A percentile compares a stretch with the other conserved stretches of the same genome.
phyloP scores from a whole-genome alignment of 192 early-diverging fungal genomes.

The Coemansia sp. region DNA sequence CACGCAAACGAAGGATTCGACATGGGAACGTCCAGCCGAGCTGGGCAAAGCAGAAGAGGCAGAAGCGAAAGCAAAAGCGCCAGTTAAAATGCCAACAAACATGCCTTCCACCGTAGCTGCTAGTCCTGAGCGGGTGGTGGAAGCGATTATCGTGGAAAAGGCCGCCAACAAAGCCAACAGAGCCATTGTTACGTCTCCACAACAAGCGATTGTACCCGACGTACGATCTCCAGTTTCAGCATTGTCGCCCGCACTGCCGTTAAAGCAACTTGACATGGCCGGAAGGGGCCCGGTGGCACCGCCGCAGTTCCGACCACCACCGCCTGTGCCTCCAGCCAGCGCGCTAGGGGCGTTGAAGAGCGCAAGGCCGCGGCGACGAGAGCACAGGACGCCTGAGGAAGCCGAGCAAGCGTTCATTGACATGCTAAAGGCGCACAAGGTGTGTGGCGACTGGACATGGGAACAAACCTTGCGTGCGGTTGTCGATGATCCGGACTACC shows the following conservation, averaged over 20 bases:
- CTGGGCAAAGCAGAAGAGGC: slow-evolving; percentile 10
- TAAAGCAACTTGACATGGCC: neutral
- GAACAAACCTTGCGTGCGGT: slow-evolving; percentile 87
- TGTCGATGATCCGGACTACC: slow-evolving; percentile 82
- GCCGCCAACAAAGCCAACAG: too few species aligned
- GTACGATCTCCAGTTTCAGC: neutral
- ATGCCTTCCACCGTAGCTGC: neutral
- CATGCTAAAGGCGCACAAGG: slow-evolving; percentile 72
- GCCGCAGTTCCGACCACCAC: slow-evolving; percentile 9
- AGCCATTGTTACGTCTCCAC: neutral
- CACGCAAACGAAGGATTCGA: slow-evolving; percentile 71
- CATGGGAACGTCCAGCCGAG: slow-evolving; percentile 85
- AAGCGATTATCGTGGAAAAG: neutral
- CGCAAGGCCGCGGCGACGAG: slow-evolving; percentile 30
- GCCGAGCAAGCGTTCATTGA: slow-evolving; percentile 78
- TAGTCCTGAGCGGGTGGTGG: neutral
- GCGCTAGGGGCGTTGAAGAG: neutral
- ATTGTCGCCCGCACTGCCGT: neutral
- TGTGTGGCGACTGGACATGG: slow-evolving; percentile 88
- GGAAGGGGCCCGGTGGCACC: neutral
- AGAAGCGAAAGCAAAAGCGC: neutral
- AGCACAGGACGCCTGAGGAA: slow-evolving; percentile 78
- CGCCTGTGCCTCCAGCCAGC: slow-evolving; percentile 14
- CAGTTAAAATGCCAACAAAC: neutral
- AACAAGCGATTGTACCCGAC: neutral